Conservation (phyloP, 2,329 filamentous ascomycete genomes). For the Byssothecium circinans region DNA sequence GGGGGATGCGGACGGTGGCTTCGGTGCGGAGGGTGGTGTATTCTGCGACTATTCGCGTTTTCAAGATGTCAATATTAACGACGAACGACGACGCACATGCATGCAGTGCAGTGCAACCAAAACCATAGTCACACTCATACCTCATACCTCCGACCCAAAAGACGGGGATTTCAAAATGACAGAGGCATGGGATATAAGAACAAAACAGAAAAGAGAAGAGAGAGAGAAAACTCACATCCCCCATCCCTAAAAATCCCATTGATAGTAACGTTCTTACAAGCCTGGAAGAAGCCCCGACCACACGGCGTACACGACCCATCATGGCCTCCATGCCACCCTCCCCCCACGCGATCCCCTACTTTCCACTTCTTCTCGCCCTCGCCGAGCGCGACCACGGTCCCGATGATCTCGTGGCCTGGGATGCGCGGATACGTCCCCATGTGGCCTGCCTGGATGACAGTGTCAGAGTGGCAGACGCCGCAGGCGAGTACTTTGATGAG, state of each 20-base stretch:
- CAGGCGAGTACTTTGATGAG: conserved; percentile 73
- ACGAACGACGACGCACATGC: no score
- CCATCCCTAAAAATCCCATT: conserved; percentile 70
- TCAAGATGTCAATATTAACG: no score
- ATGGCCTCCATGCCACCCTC: conserved; percentile 69
- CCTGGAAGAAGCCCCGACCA: conserved; percentile 65
- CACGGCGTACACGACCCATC: conserved; percentile 65
- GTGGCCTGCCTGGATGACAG: conserved; percentile 28
- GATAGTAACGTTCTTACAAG: conserved; percentile 63
- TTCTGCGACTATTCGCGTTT: conserved; percentile 51
- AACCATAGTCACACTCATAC: no score
- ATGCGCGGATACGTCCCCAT: conserved; percentile 54
- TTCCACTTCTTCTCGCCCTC: conserved; percentile 60
- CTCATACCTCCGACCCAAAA: no score
- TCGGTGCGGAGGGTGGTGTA: conserved; percentile 64
- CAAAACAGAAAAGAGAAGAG: no score
- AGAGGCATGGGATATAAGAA: no score
- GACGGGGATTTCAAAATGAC: neutral
- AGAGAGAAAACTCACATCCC: conserved; percentile 54
- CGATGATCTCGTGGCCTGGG: conserved; percentile 73
- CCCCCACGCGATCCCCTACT: conserved; percentile 68
- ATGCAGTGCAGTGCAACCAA: no score
- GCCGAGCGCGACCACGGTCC: conserved; percentile 65
- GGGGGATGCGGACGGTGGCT: conserved; percentile 58
- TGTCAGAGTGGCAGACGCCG: conserved; percentile 70